A percentile compares a stretch with the other conserved stretches of the same genome.
These are phyloP conservation scores for Xylaria venustula DNA, from an alignment of 495 filamentous ascomycete genomes.

Conservation along the genomic window DNA sequence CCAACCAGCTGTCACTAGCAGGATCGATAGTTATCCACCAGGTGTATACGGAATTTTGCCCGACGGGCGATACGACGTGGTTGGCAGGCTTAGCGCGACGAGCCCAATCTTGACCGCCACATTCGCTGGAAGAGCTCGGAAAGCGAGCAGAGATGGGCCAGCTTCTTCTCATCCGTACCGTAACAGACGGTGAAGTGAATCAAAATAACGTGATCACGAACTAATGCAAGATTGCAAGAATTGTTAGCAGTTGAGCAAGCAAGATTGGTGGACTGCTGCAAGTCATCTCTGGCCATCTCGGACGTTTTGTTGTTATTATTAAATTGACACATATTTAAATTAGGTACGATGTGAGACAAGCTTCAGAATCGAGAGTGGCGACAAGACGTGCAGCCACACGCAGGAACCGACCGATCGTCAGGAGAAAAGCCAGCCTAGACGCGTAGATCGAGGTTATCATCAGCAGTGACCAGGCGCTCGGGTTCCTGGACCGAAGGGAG, in stretches of 20 bases:
- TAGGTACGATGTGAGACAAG: neutral
- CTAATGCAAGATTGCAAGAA: neutral
- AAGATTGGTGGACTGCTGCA: slow-evolving; percentile 1
- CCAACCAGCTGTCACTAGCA: slow-evolving; percentile 1
- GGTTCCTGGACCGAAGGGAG: neutral
- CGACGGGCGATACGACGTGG: neutral
- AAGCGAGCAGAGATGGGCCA: neutral
- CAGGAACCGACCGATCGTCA: slow-evolving; percentile 16
- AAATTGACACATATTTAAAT: neutral
- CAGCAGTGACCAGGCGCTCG: slow-evolving; percentile 6
- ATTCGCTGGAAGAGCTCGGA: neutral
- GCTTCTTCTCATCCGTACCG: neutral
- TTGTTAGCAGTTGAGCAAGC: neutral
- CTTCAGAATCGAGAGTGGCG: neutral
- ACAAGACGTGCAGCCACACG: slow-evolving; percentile 15
- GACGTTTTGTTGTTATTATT: neutral
- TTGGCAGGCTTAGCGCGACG: neutral
- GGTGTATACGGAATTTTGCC: neutral
- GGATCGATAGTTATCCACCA: slow-evolving; percentile 2
- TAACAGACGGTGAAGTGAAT: neutral
- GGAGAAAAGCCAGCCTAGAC: slow-evolving; percentile 13
- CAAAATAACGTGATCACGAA: neutral
- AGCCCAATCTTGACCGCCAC: slow-evolving; percentile 4
- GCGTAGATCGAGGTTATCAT: neutral
- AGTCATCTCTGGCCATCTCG: neutral